Evolutionary conservation across 352 stramenopile species (phyloP), one percentile per base, ranked within the genome.

Genomic region (Phytophthora parvispora): DNA sequence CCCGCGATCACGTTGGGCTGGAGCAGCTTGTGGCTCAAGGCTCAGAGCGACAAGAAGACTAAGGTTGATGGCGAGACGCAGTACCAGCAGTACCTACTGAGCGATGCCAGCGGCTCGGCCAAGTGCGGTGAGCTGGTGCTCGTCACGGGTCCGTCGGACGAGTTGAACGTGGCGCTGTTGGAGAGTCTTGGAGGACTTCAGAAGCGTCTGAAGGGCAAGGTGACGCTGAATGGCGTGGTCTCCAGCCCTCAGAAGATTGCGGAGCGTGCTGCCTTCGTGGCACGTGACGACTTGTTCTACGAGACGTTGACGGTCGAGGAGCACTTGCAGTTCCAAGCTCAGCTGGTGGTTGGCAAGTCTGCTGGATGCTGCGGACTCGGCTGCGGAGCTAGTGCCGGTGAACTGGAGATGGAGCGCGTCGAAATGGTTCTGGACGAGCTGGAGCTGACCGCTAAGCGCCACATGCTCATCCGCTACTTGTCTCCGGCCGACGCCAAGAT

Each of bases 401-500:
- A 66, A 8, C 36, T 72, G 28, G 64, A 60, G 22, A 15, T 18
- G 3, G 69, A 78, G 38, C 65, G 66, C 22, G 62, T 83, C 32
- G 65, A 77, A 22, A 58, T 60, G 31, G 55, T 68, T 40, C 62
- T 84, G 22, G 65, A 81, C 12, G 72, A 84, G 52, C 47, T 77
- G 48, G 62, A 77, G 9, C 38, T 81, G 38, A 48, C 27, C 16
- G 34, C 34, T 0, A 67, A 74, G 50, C 76, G 76, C 12, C 61
- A 79, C 52, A 34, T 69, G 25, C 45, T 73, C n/a, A 81, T 81
- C 48, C 65, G 59, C 6, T 72, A 74, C 25, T 48, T 84, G 38
- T 75, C 76, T 2, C 6, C 22, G 3, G 65, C 49, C 24, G 85
- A 97, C 45, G 76, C 79, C 32, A 98, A 98, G 74, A 76, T 92